phyloP scores from a whole-genome alignment of 352 stramenopile species.

The Pythium vanterpoolii region DNA sequence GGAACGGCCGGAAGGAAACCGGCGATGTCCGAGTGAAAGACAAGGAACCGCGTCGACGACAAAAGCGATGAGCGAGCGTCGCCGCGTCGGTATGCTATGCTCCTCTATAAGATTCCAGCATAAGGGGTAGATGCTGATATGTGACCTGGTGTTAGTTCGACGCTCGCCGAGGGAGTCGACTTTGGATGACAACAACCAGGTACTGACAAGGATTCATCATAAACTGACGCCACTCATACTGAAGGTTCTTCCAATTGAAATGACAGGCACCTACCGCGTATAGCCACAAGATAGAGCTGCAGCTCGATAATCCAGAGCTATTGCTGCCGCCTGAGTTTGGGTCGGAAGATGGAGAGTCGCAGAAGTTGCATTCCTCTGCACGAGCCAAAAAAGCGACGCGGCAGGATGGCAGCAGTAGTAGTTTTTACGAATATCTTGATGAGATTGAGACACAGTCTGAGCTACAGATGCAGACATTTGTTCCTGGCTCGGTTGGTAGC shows the following conservation, averaged over 20 bases:
- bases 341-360: slow-evolving; percentile 29
- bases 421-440: slow-evolving; percentile 83
- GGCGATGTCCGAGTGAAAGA: neutral
- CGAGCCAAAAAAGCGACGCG: slow-evolving; percentile 9
- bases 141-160: neutral
- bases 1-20: slow-evolving; percentile 3
- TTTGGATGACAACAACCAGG: slow-evolving; percentile 30
- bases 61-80: slow-evolving; percentile 13
- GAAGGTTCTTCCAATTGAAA: neutral
- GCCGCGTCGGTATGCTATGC: neutral
- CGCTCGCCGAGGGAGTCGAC: slow-evolving; percentile 2
- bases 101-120: neutral
- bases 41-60: neutral
- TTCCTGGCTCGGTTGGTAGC: slow-evolving; percentile 10
- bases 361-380: slow-evolving; percentile 24
- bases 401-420: slow-evolving; percentile 20
- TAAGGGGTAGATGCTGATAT: neutral
- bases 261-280: neutral
- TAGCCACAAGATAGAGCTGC: slow-evolving; percentile 31
- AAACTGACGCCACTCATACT: too few relatives aligned
- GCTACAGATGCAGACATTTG: slow-evolving; percentile 38
- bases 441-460: slow-evolving; percentile 63
- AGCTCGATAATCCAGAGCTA: slow-evolving; percentile 44
- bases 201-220: too few relatives aligned
- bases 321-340: slow-evolving; percentile 37